Conservation (phyloP, 2,329 filamentous ascomycete species). For the Colletotrichum lindemuthianum region DNA sequence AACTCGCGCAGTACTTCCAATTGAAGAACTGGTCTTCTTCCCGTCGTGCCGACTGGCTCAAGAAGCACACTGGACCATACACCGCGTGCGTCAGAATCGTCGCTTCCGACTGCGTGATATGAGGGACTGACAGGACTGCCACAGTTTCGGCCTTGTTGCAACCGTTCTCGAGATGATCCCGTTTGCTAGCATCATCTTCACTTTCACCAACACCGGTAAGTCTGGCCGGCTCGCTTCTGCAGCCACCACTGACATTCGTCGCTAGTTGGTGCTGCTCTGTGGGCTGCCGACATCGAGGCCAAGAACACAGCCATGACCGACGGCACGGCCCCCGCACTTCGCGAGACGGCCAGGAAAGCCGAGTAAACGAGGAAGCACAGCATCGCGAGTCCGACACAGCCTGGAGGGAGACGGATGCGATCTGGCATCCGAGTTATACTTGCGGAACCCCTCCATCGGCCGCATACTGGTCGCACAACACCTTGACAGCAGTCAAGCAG, state of each 20-base stretch:
- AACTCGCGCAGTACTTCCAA: constrained; percentile 80
- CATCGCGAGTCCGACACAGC: not conserved
- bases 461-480: constrained; percentile 23
- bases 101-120: constrained; percentile 7
- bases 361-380: constrained; percentile 46
- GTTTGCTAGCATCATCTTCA: constrained; percentile 82
- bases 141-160: constrained; percentile 78
- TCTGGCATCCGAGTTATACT: not conserved
- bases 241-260: constrained; percentile 37
- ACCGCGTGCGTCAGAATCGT: constrained; percentile 67
- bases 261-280: constrained; percentile 87
- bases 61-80: constrained; percentile 78
- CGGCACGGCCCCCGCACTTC: constrained; percentile 60
- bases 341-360: constrained; percentile 60
- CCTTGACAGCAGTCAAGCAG: constrained; percentile 22
- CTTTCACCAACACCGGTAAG: constrained; percentile 85
- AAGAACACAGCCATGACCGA: constrained; percentile 60
- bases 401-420: not conserved
- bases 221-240: not conserved
- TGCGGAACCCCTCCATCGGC: constrained; percentile 2
- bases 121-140: constrained; percentile 12
- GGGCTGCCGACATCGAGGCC: constrained; percentile 86
- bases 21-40: constrained; percentile 81
- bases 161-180: constrained; percentile 88
- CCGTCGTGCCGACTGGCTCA: constrained; percentile 75